Conservation (phyloP, 306 rosid species). For the Vigna radiata region DNA sequence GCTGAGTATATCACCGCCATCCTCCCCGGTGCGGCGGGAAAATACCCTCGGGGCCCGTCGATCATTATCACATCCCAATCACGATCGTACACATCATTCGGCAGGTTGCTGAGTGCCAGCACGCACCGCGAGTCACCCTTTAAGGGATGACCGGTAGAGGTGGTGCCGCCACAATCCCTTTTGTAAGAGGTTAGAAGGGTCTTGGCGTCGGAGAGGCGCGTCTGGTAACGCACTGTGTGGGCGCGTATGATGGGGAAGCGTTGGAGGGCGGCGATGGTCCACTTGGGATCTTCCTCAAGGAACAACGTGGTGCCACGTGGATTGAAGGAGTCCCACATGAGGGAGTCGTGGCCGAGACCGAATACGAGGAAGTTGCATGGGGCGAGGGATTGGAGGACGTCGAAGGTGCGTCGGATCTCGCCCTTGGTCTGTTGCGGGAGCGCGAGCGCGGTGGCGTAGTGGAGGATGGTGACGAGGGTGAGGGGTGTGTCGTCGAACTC, state of each 20-base stretch:
- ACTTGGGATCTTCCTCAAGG: constrained; percentile 80
- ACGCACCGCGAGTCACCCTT: constrained; percentile 52
- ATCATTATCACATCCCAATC: constrained; percentile 94
- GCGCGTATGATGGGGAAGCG: constrained; percentile 64
- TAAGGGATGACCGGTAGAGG: constrained; percentile 5
- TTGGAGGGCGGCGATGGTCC: constrained; percentile 60
- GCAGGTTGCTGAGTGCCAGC: constrained; percentile 60
- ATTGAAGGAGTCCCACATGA: constrained; percentile 89
- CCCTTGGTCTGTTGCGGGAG: constrained; percentile 61
- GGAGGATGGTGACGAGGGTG: constrained; percentile 67
- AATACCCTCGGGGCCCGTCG: constrained; percentile 81
- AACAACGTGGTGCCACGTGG: constrained; percentile 80
- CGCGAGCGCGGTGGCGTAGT: constrained; percentile 71
- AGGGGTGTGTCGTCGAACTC: constrained; percentile 41
- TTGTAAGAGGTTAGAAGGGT: constrained; percentile 51
- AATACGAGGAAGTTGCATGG: constrained; percentile 86
- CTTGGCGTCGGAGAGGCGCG: constrained; percentile 65
- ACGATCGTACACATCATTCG: constrained; percentile 57
- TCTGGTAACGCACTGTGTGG: constrained; percentile 54
- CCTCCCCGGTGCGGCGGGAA: constrained; percentile 66
- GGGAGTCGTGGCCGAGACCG: constrained; percentile 84
- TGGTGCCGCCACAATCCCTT: constrained; percentile 41
- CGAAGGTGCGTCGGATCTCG: constrained; percentile 64
- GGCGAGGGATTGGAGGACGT: constrained; percentile 57
- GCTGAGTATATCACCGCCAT: constrained; percentile 84